phyloP scores from a whole-genome alignment of 306 rosid species.

The Prunus mira region DNA sequence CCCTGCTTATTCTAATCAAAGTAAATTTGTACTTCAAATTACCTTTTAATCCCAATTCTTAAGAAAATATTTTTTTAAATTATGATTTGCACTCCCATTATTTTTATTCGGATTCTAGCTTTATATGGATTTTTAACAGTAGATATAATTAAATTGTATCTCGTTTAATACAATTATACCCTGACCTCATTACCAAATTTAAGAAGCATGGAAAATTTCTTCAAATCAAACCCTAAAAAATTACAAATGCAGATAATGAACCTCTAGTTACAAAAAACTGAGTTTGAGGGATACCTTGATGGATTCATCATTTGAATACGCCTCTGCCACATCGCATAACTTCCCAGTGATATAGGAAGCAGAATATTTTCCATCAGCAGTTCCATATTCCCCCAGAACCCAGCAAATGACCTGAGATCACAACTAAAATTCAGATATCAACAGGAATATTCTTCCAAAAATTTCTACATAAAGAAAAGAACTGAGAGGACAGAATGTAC shows the following conservation, averaged over 20 bases:
- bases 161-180: neutral
- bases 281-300: conserved; percentile 60
- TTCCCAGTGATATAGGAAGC: conserved; percentile 81
- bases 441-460: conserved; percentile 17
- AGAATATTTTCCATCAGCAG: conserved; percentile 80
- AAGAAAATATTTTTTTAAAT: no score
- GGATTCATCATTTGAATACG: conserved; percentile 87
- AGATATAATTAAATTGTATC: neutral
- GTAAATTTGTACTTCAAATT: no score
- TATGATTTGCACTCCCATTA: neutral
- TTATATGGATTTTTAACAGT: neutral
- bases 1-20: no score
- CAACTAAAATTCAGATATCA: conserved; percentile 24
- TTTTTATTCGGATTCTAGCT: neutral
- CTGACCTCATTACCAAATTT: neutral
- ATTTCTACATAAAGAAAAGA: neutral
- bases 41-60: no score
- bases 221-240: neutral
- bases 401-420: conserved; percentile 93
- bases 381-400: conserved; percentile 98
- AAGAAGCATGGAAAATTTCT: neutral
- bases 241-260: neutral
- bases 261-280: neutral
- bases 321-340: conserved; percentile 88
- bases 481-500: conserved; percentile 37